Percentiles rank a stretch among this genome's conserved stretches.
phyloP scores from a whole-genome alignment of 2,329 filamentous ascomycete species.

The Escovopsis sp. region DNA sequence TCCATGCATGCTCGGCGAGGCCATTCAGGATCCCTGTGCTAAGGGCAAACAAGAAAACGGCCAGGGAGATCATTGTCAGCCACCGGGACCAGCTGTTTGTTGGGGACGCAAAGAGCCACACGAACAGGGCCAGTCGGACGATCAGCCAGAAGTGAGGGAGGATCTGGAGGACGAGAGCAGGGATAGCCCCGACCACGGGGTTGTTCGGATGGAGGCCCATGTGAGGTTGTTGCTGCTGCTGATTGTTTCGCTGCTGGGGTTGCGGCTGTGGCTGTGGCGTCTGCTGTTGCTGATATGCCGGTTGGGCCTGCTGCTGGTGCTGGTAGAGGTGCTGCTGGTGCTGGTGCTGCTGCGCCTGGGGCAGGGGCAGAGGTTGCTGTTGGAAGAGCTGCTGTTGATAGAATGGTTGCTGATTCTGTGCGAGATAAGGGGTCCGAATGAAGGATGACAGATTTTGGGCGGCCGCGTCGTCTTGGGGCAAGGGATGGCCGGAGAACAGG shows the following conservation, averaged over 20 bases:
- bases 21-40: slow-evolving; percentile 45
- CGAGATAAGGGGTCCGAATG: not conserved
- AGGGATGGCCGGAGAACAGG: slow-evolving; percentile 7
- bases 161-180: slow-evolving; percentile 21
- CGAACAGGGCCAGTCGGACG: slow-evolving; percentile 39
- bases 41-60: slow-evolving; percentile 39
- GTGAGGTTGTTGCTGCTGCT: slow-evolving; percentile 5
- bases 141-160: slow-evolving; percentile 49
- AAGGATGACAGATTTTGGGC: slow-evolving; percentile 1
- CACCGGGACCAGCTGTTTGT: slow-evolving; percentile 44
- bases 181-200: slow-evolving; percentile 18
- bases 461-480: slow-evolving; percentile 5
- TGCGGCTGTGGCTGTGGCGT: slow-evolving; percentile 15
- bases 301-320: slow-evolving; percentile 11
- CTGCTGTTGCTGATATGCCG: slow-evolving; percentile 6
- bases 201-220: slow-evolving; percentile 23
- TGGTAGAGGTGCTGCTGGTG: slow-evolving; percentile 7
- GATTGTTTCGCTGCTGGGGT: slow-evolving; percentile 15
- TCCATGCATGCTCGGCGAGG: slow-evolving; percentile 37
- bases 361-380: not conserved
- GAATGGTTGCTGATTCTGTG: slow-evolving; percentile 7
- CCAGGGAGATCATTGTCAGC: slow-evolving; percentile 37
- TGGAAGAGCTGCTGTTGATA: slow-evolving; percentile 7
- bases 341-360: slow-evolving; percentile 10
- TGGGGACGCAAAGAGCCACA: slow-evolving; percentile 49